Evolutionary conservation across 805 yeast species (phyloP), one percentile per base, ranked within the genome.

Genomic region (Myxozyma melibiosi): DNA sequence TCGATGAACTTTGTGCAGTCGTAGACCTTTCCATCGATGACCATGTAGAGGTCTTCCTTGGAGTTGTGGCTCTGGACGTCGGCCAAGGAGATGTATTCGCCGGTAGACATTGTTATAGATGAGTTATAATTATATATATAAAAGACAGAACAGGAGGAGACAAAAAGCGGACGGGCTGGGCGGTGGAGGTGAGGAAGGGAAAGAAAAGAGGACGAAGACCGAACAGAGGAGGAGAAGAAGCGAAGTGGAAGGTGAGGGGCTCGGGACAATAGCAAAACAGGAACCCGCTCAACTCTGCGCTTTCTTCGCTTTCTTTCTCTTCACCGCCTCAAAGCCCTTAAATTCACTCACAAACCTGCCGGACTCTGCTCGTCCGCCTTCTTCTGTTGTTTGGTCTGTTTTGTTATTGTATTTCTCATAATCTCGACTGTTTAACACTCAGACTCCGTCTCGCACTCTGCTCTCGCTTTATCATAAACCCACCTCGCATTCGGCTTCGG

Each of bases 11-110:
- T 62, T 18, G 88, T 79, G 35, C 83, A 77, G 68, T 87, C 79
- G 71, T 85, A 87, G 24, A 86, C 88, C 66, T 83, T 82, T 58
- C 84, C 85, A 66, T 82, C 81, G 45, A 86, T 74, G 41, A 85
- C 79, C 83, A 86, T 83, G 90, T 90, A 86, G 46, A 85, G 72
- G 66, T 85, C 88, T 37, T 82, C 81, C 16, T 24, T 20, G 16
- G 44, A 80, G 83, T 50, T 69, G 64, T 66, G 79, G 71, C 42
- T 57, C 56, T 67, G 57, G 51, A 85, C 79, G 59, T 82, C 82
- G 37, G 74, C 75, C 39, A 69, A 65, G 18, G 75, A 41, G 46
- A 55, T 24, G 44, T 35, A 37, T 25, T 33, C 37, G 30, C n/a
- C 44, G 14, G 25, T 30, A 18, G 51, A 42, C 51, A 47, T 47